Evolutionary conservation across 2,329 filamentous ascomycete genomes (phyloP).

Genomic region (Fusarium lateritium): DNA sequence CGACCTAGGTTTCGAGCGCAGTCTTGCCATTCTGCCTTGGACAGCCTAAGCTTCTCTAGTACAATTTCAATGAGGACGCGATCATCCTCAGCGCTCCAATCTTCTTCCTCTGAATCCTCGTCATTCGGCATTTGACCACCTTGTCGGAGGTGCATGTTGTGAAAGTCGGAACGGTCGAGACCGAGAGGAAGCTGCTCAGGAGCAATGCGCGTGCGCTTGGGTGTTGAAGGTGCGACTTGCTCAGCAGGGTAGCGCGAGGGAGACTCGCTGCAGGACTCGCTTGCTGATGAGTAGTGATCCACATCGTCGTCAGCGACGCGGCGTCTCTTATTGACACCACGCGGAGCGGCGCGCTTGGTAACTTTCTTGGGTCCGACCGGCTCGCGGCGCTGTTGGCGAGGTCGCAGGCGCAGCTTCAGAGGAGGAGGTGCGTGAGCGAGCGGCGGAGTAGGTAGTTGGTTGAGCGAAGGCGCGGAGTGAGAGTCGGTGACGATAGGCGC

Average conservation of each 20-base stretch:
- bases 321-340: conserved; percentile 68
- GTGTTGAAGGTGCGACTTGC: conserved; percentile 63
- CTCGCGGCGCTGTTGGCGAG: conserved; percentile 56
- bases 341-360: conserved; percentile 64
- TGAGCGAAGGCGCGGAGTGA: conserved; percentile 39
- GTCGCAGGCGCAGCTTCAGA: conserved; percentile 69
- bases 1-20: conserved; percentile 75
- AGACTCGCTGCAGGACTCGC: conserved; percentile 56
- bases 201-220: conserved; percentile 72
- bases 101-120: conserved; percentile 61
- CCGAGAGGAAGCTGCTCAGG: conserved; percentile 73
- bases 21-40: conserved; percentile 77
- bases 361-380: conserved; percentile 61
- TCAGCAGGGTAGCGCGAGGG: conserved; percentile 28
- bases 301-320: conserved; percentile 63
- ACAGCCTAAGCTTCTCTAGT: conserved; percentile 75
- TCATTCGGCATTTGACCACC: conserved; percentile 55
- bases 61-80: conserved; percentile 77
- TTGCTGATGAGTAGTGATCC: conserved; percentile 57
- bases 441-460: conserved; percentile 69
- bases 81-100: conserved; percentile 76
- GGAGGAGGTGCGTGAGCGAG: conserved; percentile 65
- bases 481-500: conserved; percentile 58
- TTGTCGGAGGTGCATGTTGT: conserved; percentile 56
- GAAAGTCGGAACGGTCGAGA: conserved; percentile 71